Evolutionary conservation across 306 rosid genomes (phyloP), one percentile per base, ranked within the genome.

Genomic region (Corylus heterophylla): DNA sequence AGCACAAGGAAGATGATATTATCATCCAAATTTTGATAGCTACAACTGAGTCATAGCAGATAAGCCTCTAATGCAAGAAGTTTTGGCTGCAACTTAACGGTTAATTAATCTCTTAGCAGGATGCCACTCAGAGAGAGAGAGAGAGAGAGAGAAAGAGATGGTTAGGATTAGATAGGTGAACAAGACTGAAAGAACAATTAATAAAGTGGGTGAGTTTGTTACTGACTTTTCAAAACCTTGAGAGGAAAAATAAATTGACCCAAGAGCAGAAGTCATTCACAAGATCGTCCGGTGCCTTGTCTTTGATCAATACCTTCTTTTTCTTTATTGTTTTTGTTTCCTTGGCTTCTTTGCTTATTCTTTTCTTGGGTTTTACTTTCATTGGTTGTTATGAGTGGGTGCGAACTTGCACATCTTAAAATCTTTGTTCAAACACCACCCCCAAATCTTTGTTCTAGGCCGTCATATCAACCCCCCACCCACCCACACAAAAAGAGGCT

Each of bases 171-270:
- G 93, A 94, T 87, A 77, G 97, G 88, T 84, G 85, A 94, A 86
- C 93, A 51, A 92, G 72, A 87, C 81, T 62, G 51, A 73, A 48
- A 51, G 27, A 56, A 48, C 79, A 13, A 67, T 25, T 44, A 25
- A 64, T 61, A 79, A 12, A 58, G 85, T 90, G 98, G 86, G 87
- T n/a, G 82, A 83, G 93, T 92, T 92, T 89, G 98, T 88, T 89
- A 86, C 61, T 39, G 83, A 84, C 90, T 84, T 83, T 83, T 51
- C 56, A 76, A 39, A 83, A 84, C 63, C 77, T 79, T 81, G 80
- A 76, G 75, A 76, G 67, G 54, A 75, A 73, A 83, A 44, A 1
- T 27, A 58, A 83, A 79, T 76, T 83, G 82, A 79, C 83, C 55
- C 27, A 29, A 27, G 54, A 80, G 50, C 81, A 7, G 81, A 85